Conservation (phyloP, 2,329 filamentous ascomycete genomes). For the Fusarium sacchari region DNA sequence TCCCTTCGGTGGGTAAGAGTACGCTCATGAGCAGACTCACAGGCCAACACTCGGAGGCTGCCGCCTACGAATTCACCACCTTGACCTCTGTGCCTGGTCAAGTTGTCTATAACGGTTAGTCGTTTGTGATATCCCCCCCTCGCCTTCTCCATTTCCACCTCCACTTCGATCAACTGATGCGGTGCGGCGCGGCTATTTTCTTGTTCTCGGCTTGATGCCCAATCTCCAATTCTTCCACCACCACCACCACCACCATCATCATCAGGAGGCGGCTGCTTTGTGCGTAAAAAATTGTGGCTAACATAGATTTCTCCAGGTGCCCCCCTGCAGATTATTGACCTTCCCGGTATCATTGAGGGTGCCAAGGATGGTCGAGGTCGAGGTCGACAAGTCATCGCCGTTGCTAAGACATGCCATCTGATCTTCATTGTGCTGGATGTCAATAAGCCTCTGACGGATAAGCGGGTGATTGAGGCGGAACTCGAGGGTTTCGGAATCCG, state of each 20-base stretch:
- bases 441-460: constrained; percentile 97
- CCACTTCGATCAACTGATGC: constrained; percentile 1
- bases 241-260: background rate
- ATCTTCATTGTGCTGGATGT: constrained; percentile 99
- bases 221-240: constrained; percentile 10
- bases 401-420: constrained; percentile 97
- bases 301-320: constrained; percentile 63
- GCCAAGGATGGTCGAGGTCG: constrained; percentile 98
- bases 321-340: constrained; percentile 96
- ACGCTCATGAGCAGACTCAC: constrained; percentile 95
- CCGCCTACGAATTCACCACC: constrained; percentile 98
- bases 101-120: constrained; percentile 85
- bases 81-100: constrained; percentile 97
- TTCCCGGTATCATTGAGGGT: constrained; percentile 98
- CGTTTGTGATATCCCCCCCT: background rate
- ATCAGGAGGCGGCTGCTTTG: constrained; percentile 8
- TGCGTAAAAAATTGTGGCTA: constrained; percentile 30
- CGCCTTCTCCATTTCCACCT: background rate
- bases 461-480: constrained; percentile 93
- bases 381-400: constrained; percentile 97
- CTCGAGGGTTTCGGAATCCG: constrained; percentile 97
- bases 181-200: constrained; percentile 7
- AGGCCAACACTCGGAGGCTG: constrained; percentile 95
- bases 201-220: constrained; percentile 26
- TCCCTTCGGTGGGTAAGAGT: constrained; percentile 98